A percentile compares a stretch with the other conserved stretches of the same genome.
phyloP scores from a whole-genome alignment of 176 grass and related monocot genomes.

The Aechmea fasciata region DNA sequence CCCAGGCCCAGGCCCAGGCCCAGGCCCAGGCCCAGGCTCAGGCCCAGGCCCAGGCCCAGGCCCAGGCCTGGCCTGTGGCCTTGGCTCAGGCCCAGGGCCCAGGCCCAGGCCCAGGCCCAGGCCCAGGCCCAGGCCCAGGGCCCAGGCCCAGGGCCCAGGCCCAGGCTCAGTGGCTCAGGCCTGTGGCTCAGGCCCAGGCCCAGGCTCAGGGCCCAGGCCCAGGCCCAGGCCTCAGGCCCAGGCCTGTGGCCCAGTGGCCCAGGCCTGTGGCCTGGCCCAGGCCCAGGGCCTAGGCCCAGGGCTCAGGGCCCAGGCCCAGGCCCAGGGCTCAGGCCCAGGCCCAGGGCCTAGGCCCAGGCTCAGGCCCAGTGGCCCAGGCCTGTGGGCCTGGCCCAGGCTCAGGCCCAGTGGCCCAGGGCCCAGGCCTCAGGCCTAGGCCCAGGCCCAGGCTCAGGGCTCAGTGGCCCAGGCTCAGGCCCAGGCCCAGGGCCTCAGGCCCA shows the following conservation, averaged over 20 bases:
- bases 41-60: not conserved
- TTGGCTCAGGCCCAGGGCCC: not conserved
- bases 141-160: not conserved
- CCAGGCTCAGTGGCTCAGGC: not conserved
- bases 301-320: too few species aligned
- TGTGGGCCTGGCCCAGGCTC: too few species aligned
- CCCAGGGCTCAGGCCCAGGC: too few species aligned
- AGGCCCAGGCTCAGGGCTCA: not conserved
- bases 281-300: too few species aligned
- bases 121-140: constrained; percentile 1
- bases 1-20: not conserved
- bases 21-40: not conserved
- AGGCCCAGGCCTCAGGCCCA: too few species aligned
- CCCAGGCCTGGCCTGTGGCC: not conserved
- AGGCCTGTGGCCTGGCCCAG: too few species aligned
- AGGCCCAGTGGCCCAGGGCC: too few species aligned
- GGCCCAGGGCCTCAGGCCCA: not conserved
- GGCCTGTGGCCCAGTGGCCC: too few species aligned
- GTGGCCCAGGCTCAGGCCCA: not conserved
- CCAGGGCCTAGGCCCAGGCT: too few species aligned
- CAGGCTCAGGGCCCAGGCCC: not conserved
- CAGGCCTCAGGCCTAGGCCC: too few species aligned
- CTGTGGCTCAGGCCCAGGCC: not conserved
- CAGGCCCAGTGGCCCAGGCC: too few species aligned
- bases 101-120: not conserved